These are phyloP conservation scores for Rhizopus delemar DNA, from an alignment of 371 early-diverging fungal species.

Conservation along the genomic window DNA sequence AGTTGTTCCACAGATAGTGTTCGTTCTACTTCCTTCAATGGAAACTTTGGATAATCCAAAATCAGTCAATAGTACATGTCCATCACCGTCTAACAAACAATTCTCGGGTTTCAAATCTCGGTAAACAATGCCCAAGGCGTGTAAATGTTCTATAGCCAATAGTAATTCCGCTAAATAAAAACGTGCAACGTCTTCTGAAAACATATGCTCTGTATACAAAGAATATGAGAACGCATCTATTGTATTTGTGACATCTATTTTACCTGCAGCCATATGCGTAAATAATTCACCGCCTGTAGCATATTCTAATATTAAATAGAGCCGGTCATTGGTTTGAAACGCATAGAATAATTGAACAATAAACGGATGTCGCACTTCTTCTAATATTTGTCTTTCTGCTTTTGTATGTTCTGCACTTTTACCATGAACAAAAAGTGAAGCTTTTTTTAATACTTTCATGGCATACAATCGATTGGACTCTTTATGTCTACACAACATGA, in stretches of 20 bases:
- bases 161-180: conserved; percentile 87
- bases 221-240: background rate
- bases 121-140: conserved; percentile 84
- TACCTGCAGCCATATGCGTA: conserved; percentile 47
- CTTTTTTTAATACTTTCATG: conserved; percentile 93
- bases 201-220: conserved; percentile 68
- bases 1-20: conserved; percentile 91
- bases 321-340: conserved; percentile 84
- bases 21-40: conserved; percentile 64
- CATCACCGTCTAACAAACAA: conserved; percentile 74
- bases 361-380: conserved; percentile 83
- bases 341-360: conserved; percentile 95
- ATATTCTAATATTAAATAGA: conserved; percentile 97
- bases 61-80: conserved; percentile 88
- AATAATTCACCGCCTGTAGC: conserved; percentile 99
- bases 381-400: conserved; percentile 77
- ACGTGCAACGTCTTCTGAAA: conserved; percentile 73
- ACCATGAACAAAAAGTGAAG: conserved; percentile 69
- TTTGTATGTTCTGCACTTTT: conserved; percentile 73
- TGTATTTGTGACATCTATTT: background rate
- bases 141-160: conserved; percentile 85
- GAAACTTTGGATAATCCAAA: conserved; percentile 89
- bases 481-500: conserved; percentile 42
- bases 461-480: conserved; percentile 68
- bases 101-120: conserved; percentile 90